Evolutionary conservation across 768 basidiomycete genomes (phyloP), one percentile per base, ranked within the genome.

Genomic region (Tricholoma furcatifolium): DNA sequence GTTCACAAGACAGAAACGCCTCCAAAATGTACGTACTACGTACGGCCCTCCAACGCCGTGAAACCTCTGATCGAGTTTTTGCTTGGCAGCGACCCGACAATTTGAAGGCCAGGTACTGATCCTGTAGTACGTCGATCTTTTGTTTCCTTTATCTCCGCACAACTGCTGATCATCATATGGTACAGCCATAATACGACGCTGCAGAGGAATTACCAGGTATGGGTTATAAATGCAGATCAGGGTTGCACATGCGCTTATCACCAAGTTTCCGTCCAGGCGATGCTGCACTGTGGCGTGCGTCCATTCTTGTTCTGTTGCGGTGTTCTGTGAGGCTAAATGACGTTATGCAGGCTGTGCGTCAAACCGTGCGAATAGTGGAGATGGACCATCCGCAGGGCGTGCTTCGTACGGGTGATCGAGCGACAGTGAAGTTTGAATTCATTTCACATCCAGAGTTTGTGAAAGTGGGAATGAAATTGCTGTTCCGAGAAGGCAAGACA

Each of bases 61-160:
- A 34, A 34, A 20, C 23, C 21, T 49, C 4, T 48, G 31, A 34
- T 43, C 38, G 15, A 44, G 45, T 51, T 12, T 23, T 44, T 34
- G 21, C 42, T 55, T 17, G 45, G 39, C 59, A 88, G 93, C 93
- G 34, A 81, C 91, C 43, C 78, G 83, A 40, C 80, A 83, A 59
- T 99, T 99, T 63, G 92, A 98, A 66, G 96, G 93, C 12, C 91
- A 94, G 68, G 90, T 96, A 6, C 78, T 99, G 50, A 88, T 98
- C 45, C 71, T 99, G 51, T 97, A 96, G 90, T 92, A 72, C 60
- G 87, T 72, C 9, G 9, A 43, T 32, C 12, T 45, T 38, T 43
- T 15, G 42, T 23, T 31, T 6, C 39, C 23, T 27, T 47, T 18
- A 40, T 35, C 24, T 44, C 45, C 23, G 43, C 38, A 18, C 34